These are phyloP conservation scores for Wickerhamiella shivajii DNA, from an alignment of 805 yeast species.

Conservation along the genomic window DNA sequence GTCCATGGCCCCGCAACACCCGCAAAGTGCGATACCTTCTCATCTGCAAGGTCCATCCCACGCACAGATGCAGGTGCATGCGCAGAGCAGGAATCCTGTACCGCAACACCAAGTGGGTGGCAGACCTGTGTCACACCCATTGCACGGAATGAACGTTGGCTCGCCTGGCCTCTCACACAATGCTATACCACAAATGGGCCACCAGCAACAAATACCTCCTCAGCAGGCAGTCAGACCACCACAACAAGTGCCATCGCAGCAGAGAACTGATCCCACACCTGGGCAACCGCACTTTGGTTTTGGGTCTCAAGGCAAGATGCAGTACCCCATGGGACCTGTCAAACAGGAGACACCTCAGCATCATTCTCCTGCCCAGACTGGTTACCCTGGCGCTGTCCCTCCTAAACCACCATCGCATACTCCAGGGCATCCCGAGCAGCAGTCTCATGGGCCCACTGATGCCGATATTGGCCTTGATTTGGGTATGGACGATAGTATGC, in stretches of 20 bases:
- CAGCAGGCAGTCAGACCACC: no score
- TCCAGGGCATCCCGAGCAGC: not conserved
- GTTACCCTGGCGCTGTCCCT: not conserved
- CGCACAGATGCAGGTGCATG: no score
- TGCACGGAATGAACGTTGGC: no score
- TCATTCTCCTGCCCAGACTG: not conserved
- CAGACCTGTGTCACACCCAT: no score
- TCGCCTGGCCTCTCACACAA: not conserved
- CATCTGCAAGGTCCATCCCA: not conserved
- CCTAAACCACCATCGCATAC: not conserved
- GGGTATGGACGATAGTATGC: constrained; percentile 1
- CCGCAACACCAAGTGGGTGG: no score
- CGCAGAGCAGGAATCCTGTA: no score
- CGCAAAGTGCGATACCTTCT: not conserved
- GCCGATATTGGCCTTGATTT: not conserved
- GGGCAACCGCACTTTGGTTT: not conserved
- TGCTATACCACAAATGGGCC: not conserved
- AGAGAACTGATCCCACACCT: not conserved
- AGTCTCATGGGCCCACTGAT: not conserved
- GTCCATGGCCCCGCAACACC: not conserved
- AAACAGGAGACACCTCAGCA: not conserved
- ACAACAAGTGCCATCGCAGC: not conserved
- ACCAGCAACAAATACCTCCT: not conserved
- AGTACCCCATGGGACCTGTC: not conserved
- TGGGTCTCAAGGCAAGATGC: no score